Evolutionary conservation across 2,329 filamentous ascomycete genomes (phyloP), one percentile per base, ranked within the genome.

Genomic region (Colletotrichum sojae): DNA sequence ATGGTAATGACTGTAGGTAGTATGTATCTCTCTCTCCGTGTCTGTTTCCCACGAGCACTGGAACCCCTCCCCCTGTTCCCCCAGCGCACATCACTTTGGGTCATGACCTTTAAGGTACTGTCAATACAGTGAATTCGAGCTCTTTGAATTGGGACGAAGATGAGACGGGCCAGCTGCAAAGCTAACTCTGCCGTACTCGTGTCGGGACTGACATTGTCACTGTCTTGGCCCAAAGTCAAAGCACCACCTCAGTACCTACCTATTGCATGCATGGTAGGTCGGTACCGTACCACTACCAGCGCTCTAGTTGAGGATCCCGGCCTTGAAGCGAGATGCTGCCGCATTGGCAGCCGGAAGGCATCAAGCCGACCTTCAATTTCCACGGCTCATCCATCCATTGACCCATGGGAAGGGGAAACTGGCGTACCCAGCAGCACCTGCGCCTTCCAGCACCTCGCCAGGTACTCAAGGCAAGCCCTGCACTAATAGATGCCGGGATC

Each of bases 71-170:
- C 31, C 31, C 31, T 36, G 31, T 36, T 36, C n/a, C 27, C 25
- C 31, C 31, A 27, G 20, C 16, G 31, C 45, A 36, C 57, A 39
- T 51, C 48, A 52, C n/a, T 43, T 43, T 36, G 31, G 31, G 18
- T 54, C 49, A 16, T 62, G 36, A 6, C 49, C 39, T 45, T 62
- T 51, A 61, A 56, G 51, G 62, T 69, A 69, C 55, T 69, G 55
- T 69, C 56, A 69, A 56, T 39, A 69, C 55, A 61, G 67, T 55
- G 55, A 55, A 66, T 57, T 63, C 53, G 49, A 22, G 15, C 43
- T 51, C 12, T 5, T 20, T 31, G 18, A 58, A 52, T 61, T 67
- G 56, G 67, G 67, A 69, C 45, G 67, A 67, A 40, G 45, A 67
- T 61, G 56, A 66, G 67, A 67, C 56, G 58, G 40, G 63, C 36